Percentiles rank a stretch among this genome's conserved stretches.
Evolutionary conservation across 2,329 filamentous ascomycete genomes (phyloP).

Genomic region (Clarireedia hainanense): DNA sequence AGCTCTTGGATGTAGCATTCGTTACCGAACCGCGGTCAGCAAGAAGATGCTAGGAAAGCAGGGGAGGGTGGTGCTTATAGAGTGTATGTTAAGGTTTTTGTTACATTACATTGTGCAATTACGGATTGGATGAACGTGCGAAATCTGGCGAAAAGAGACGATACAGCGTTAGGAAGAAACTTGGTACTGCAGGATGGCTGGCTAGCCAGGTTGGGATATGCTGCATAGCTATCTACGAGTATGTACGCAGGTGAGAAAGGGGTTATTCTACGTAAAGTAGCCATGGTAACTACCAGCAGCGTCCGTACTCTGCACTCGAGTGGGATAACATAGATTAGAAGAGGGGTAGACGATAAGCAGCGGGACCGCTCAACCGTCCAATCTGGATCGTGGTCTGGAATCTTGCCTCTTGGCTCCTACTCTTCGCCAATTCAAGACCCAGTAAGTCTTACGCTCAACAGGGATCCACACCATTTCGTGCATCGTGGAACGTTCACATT

Average conservation of each 20-base stretch:
- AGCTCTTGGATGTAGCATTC: neutral
- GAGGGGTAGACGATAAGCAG: conserved; percentile 9
- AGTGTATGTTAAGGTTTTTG: conserved; percentile 5
- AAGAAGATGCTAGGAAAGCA: neutral
- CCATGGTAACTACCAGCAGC: neutral
- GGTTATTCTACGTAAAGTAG: too few relatives aligned
- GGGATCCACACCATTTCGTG: conserved; percentile 6
- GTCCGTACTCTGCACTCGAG: neutral
- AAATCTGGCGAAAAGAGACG: neutral
- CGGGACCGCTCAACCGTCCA: neutral
- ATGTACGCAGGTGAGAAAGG: too few relatives aligned
- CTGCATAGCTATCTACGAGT: too few relatives aligned
- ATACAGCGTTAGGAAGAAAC: neutral
- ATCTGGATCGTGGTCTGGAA: neutral
- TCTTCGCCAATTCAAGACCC: neutral
- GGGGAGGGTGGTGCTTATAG: neutral
- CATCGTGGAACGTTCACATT: conserved; percentile 9
- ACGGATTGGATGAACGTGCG: neutral
- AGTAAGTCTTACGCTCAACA: neutral
- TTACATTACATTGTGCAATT: conserved; percentile 2
- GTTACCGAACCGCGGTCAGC: conserved; percentile 3
- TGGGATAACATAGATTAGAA: conserved; percentile 1
- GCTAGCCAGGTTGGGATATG: neutral
- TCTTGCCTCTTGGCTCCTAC: neutral
- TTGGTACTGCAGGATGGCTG: neutral